Base-by-base conservation (phyloP, 2,329 filamentous ascomycete genomes). In the Colletotrichum sp. region DNA sequence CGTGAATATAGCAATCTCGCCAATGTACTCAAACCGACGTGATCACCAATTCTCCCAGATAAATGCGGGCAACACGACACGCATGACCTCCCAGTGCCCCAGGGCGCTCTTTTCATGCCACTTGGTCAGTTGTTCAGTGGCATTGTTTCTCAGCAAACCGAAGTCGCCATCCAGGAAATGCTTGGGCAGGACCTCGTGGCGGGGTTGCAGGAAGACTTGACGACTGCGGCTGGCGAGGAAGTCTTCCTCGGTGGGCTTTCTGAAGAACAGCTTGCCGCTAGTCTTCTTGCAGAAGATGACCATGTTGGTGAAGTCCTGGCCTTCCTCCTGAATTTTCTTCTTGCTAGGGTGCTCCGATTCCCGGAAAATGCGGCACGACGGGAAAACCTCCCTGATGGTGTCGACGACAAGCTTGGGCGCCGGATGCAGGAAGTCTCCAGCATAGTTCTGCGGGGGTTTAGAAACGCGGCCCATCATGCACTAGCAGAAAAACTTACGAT, bases 31-130 rank as follows among this genome's bases (percentile, higher is more conserved):
- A 8, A 65, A 12, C 12, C 6, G 13, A n/a, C 15, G 38, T 21
- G 18, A 77, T 90, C 84, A 98, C 95, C 95, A 99, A 80, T 92
- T 90, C 86, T 98, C 94, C 97, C 97, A 99, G 30, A 99, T 91
- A 15, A 86, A 86, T 72, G 88, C 88, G 2, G 96, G 96, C 77
- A 99, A 79, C 4, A 98, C 96, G 1, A 87, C 91, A 81, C 97
- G 92, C 96, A 99, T 99, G 63, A 99, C 93, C 58, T 86, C 87
- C 97, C 97, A 99, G 86, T 99, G 97, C 12, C 94, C 94, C 68
- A 94, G 82, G 0, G 96, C 96, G 80, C 94, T 95, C 81, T 91
- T 88, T 80, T 92, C 89, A 82, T 98, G 96, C 88, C 92, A 95
- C 82, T 90, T 89, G 71, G 90, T 90, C 80, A 98, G 87, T 80